phyloP scores from a whole-genome alignment of 176 grass and related monocot genomes.

The Phyllostachys edulis region DNA sequence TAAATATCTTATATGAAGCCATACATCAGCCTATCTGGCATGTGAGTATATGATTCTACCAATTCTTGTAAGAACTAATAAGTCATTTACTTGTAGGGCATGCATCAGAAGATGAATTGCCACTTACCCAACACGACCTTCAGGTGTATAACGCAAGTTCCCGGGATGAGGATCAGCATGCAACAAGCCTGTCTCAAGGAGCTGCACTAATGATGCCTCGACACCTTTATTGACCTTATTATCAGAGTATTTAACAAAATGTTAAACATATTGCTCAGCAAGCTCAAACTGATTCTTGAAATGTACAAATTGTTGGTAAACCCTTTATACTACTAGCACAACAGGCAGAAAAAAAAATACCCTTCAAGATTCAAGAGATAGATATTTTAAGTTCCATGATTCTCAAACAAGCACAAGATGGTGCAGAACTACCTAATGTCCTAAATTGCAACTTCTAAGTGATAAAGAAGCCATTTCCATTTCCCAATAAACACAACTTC shows the following conservation, averaged over 20 bases:
- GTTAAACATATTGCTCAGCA: slow-evolving; percentile 1
- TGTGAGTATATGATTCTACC: slow-evolving; percentile 6
- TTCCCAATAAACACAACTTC: not conserved
- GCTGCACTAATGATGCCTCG: slow-evolving; percentile 77
- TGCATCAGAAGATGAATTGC: slow-evolving; percentile 17
- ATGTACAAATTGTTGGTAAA: slow-evolving; percentile 20
- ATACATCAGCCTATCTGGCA: not conserved
- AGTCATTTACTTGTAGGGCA: slow-evolving; percentile 21
- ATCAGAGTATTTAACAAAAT: slow-evolving; percentile 20
- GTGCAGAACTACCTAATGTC: not conserved
- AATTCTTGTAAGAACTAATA: not conserved
- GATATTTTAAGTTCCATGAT: slow-evolving; percentile 13
- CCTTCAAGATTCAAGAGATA: not conserved
- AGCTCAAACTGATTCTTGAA: slow-evolving; percentile 15
- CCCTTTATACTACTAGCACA: slow-evolving; percentile 11
- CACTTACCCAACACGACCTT: slow-evolving; percentile 76
- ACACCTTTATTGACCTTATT: slow-evolving; percentile 94
- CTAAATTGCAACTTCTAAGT: not conserved
- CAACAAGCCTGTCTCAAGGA: slow-evolving; percentile 92
- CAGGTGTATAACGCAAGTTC: slow-evolving; percentile 86
- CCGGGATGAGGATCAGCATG: slow-evolving; percentile 97
- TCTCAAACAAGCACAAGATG: slow-evolving; percentile 11
- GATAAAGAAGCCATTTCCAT: not conserved
- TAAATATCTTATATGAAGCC: not conserved
- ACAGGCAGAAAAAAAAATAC: not conserved